Percentiles rank a stretch among this genome's conserved stretches.
phyloP scores from a whole-genome alignment of 306 rosid species.

The Fragaria vesca region DNA sequence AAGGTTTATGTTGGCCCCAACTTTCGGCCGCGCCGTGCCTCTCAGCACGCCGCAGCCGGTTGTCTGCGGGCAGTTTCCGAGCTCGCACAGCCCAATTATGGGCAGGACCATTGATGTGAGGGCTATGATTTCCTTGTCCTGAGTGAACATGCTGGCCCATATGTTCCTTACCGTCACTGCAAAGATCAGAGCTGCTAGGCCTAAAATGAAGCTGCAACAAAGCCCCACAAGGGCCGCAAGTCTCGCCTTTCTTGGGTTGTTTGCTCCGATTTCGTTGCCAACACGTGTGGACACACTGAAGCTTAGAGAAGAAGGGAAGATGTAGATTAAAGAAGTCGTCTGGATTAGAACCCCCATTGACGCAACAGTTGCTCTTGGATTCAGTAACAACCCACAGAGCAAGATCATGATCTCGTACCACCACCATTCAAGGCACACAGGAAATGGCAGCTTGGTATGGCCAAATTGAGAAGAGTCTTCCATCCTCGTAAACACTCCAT shows the following conservation, averaged over 20 bases:
- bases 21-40: conserved; percentile 88
- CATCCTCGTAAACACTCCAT: conserved; percentile 54
- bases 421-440: conserved; percentile 98
- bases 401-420: conserved; percentile 96
- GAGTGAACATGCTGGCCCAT: conserved; percentile 84
- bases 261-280: conserved; percentile 78
- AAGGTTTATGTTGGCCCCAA: conserved; percentile 78
- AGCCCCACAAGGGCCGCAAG: conserved; percentile 74
- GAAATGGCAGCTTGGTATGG: conserved; percentile 88
- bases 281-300: conserved; percentile 91
- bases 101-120: conserved; percentile 80
- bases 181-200: conserved; percentile 56
- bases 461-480: conserved; percentile 57
- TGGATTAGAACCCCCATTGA: conserved; percentile 94
- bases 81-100: conserved; percentile 81
- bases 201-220: conserved; percentile 58
- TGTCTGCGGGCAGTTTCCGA: conserved; percentile 93
- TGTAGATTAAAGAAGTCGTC: conserved; percentile 77
- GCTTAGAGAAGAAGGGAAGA: conserved; percentile 80
- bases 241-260: conserved; percentile 57
- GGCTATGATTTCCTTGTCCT: conserved; percentile 53
- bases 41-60: conserved; percentile 92
- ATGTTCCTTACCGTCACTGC: conserved; percentile 57
- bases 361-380: conserved; percentile 76
- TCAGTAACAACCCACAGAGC: conserved; percentile 61